Conservation (phyloP, 2,329 filamentous ascomycete species). For the Exserohilum rostratum region DNA sequence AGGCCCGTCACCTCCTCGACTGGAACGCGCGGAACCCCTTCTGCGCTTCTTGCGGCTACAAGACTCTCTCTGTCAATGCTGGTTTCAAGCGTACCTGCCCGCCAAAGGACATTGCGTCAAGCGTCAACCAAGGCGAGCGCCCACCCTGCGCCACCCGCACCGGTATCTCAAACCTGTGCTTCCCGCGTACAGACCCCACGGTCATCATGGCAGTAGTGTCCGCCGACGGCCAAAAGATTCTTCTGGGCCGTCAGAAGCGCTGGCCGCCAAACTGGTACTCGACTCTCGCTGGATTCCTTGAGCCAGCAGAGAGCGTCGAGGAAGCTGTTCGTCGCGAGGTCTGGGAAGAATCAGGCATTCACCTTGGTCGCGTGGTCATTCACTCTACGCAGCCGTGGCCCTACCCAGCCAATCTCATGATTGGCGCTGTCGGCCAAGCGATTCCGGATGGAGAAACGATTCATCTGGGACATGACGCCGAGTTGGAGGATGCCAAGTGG, state of each 20-base stretch:
- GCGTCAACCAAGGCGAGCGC: slow-evolving; percentile 57
- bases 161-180: slow-evolving; percentile 87
- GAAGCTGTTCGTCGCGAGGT: slow-evolving; percentile 59
- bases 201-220: slow-evolving; percentile 95
- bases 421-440: slow-evolving; percentile 81
- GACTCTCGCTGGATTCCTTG: slow-evolving; percentile 69
- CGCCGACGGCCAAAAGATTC: slow-evolving; percentile 73
- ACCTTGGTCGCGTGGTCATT: slow-evolving; percentile 57
- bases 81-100: slow-evolving; percentile 84
- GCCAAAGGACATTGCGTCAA: slow-evolving; percentile 66
- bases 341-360: slow-evolving; percentile 58
- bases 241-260: slow-evolving; percentile 83
- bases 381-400: slow-evolving; percentile 61
- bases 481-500: slow-evolving; percentile 90
- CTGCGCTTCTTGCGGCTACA: slow-evolving; percentile 86
- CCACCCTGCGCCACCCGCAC: slow-evolving; percentile 79
- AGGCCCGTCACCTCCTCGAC: slow-evolving; percentile 85
- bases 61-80: slow-evolving; percentile 77
- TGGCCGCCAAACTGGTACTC: slow-evolving; percentile 88
- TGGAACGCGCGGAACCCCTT: slow-evolving; percentile 95
- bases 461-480: slow-evolving; percentile 83
- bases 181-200: slow-evolving; percentile 90
- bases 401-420: slow-evolving; percentile 61
- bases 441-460: slow-evolving; percentile 80
- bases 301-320: slow-evolving; percentile 59